phyloP scores from a whole-genome alignment of 2,329 filamentous ascomycete species.

The Fusarium veterinarium region DNA sequence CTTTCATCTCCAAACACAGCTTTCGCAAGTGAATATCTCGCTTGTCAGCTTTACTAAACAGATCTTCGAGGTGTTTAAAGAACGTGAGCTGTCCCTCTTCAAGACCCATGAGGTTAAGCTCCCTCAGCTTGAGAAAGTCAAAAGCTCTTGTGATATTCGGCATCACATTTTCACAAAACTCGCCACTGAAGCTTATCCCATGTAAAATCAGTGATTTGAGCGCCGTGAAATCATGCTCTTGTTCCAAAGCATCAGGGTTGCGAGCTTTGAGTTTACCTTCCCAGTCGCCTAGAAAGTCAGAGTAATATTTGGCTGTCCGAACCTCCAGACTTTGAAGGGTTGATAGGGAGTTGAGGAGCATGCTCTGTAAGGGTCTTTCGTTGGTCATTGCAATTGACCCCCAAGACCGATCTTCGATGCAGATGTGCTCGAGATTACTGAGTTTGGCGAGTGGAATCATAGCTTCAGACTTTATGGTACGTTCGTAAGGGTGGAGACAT shows the following conservation, averaged over 20 bases:
- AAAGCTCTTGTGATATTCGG: background rate
- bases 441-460: background rate
- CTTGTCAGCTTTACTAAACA: background rate
- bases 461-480: background rate
- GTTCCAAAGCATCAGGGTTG: background rate
- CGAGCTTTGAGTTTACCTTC: background rate
- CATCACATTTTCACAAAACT: rapidly evolving
- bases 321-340: background rate
- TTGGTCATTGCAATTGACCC: background rate
- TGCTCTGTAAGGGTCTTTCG: background rate
- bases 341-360: slow-evolving; percentile 1
- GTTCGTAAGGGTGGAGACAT: rapidly evolving
- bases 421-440: slow-evolving; percentile 1
- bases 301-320: rapidly evolving
- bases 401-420: background rate
- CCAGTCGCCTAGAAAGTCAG: background rate
- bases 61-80: background rate
- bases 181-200: rapidly evolving
- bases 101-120: background rate
- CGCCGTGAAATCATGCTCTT: background rate
- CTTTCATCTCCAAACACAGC: background rate
- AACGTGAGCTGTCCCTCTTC: background rate
- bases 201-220: background rate
- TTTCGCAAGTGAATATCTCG: background rate
- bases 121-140: slow-evolving; percentile 4